Base-by-base conservation (phyloP, 148 eudicot genomes). In the Drosera capensis region DNA sequence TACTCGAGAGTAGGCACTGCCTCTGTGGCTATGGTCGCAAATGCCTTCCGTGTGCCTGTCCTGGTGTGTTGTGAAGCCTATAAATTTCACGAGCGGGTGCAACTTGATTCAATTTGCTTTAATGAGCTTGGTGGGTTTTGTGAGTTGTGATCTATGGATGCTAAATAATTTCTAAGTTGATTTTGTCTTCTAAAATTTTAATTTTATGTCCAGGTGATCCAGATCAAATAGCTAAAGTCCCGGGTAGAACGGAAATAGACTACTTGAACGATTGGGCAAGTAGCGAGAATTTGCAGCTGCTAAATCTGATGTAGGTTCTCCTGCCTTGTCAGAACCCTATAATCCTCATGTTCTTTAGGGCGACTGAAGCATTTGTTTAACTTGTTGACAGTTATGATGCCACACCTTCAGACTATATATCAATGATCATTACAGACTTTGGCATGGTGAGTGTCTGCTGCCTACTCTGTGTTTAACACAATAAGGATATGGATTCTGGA, bases 391-490 rank as follows among this genome's bases (percentile, higher is more conserved):
- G 97, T 48, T 90, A 90, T 45, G 97, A 90, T 44, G 84, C 76
- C 36, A 90, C 97, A 45, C 97, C 97, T 50, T 69, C 97, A 47
- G 97, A 84, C 63, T 84, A 90, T 49, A 70, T 90, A 45, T 84
- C 97, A n/a, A 75, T 90, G 95, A 80, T 90, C 26, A 73, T 90
- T 46, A 80, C 95, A 13, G 97, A 90, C 56, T 80, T 72, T 60
- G 97, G 97, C 71, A 75, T 80, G 97, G 97, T 90, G 66, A 78
- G 95, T 72, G n/a, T n/a, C n/a, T n/a, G n/a, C n/a, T n/a, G n/a
- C n/a, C n/a, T n/a, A n/a, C n/a, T n/a, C n/a, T n/a, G n/a, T n/a
- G n/a, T n/a, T n/a, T n/a, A n/a, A n/a, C n/a, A n/a, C n/a, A n/a
- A n/a, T n/a, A n/a, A n/a, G n/a, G n/a, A n/a, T n/a, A n/a, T n/a